These are phyloP conservation scores for Hypomyces perniciosus DNA, from an alignment of 2,329 filamentous ascomycete genomes.

Conservation along the genomic window DNA sequence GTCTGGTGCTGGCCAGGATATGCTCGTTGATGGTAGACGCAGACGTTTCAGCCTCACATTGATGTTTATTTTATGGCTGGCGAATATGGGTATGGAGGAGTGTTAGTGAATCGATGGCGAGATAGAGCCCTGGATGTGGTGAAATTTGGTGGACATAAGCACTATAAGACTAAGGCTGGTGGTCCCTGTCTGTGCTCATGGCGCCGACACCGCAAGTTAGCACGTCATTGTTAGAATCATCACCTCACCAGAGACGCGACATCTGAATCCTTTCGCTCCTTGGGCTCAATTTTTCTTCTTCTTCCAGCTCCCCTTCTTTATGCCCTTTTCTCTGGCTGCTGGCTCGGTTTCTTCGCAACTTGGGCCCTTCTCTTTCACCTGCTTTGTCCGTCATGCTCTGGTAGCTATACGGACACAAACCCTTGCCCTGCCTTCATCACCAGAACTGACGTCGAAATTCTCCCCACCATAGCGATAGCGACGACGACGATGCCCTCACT, in stretches of 20 bases:
- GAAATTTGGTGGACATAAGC: neutral
- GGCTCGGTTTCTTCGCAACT: neutral
- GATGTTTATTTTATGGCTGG: no score
- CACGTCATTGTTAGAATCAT: slow-evolving; percentile 11
- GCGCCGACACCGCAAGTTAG: slow-evolving; percentile 12
- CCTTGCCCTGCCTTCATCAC: slow-evolving; percentile 6
- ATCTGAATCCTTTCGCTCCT: neutral
- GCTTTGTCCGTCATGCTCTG: neutral
- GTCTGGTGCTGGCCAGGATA: no score
- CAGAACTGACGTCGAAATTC: neutral
- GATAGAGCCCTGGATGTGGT: no score
- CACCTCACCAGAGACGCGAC: slow-evolving; percentile 4
- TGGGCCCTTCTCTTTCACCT: neutral
- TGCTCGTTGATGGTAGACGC: no score
- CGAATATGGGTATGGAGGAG: no score
- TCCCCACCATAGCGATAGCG: neutral
- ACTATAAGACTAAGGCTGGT: neutral
- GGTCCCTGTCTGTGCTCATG: neutral
- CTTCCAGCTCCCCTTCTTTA: neutral
- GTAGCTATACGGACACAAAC: neutral
- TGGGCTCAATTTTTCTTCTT: neutral
- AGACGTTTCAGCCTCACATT: no score
- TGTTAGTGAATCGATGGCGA: no score
- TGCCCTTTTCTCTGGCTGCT: neutral
- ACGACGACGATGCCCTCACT: slow-evolving; percentile 13